phyloP scores from a whole-genome alignment of 2,329 filamentous ascomycete genomes.

The Arthrobotrys conoides region DNA sequence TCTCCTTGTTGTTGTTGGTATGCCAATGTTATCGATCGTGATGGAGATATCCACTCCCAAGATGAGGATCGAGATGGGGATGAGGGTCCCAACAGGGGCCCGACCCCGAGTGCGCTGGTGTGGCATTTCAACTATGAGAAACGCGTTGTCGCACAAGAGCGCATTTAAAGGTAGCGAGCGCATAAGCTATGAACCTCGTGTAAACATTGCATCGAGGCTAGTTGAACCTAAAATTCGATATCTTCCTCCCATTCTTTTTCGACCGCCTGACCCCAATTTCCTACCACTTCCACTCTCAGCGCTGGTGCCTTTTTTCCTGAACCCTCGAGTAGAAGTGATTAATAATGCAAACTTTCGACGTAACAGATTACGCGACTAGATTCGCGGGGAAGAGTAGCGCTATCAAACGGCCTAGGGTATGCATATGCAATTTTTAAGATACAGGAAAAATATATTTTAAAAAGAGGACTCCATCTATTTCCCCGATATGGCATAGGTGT shows the following conservation, averaged over 20 bases:
- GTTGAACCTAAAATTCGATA: neutral
- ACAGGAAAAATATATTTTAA: too few species aligned
- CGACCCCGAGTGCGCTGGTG: neutral
- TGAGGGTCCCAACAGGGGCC: neutral
- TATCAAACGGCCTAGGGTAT: conserved; percentile 79
- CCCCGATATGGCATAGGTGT: neutral
- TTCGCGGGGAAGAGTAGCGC: conserved; percentile 78
- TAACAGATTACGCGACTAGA: conserved; percentile 77
- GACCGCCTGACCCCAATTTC: neutral
- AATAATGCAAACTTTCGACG: conserved; percentile 68
- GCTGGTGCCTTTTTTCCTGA: too few species aligned
- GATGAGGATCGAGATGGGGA: conserved; percentile 4
- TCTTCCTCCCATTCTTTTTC: neutral
- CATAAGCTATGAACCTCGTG: neutral
- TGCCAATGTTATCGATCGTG: neutral
- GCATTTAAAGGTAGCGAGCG: neutral
- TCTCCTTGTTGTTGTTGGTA: too few species aligned
- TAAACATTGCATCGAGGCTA: conserved; percentile 20
- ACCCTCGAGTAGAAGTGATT: neutral
- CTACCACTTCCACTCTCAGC: neutral
- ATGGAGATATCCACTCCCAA: neutral
- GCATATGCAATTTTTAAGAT: too few species aligned
- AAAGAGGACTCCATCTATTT: conserved; percentile 6
- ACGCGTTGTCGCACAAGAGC: conserved; percentile 45
- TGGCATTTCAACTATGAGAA: conserved; percentile 23